Base-by-base conservation (phyloP, 2,329 filamentous ascomycete species). In the Lachnellula suecica region DNA sequence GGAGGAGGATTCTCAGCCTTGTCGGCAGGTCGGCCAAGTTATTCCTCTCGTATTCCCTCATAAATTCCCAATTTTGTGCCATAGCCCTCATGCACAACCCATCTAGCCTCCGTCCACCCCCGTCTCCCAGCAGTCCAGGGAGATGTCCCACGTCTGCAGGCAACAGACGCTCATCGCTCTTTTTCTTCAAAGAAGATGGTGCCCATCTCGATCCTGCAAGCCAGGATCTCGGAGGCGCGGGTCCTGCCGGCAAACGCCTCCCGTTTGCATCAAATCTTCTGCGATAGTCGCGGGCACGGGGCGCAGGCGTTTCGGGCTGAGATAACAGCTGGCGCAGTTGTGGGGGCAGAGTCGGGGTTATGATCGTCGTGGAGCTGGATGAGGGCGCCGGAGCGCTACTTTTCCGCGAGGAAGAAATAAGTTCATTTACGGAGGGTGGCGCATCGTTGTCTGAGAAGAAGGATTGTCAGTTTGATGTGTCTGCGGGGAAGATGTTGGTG, bases 141-240 rank as follows among this genome's bases (percentile, higher is more conserved):
- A 66, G 57, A 72, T 63, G 58, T 6, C 59, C 29, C 2, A 66
- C 45, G 11, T 61, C 43, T 7, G 60, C 52, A 5, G 66, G 67
- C 56, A 66, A 67, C 20, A 60, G 56, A 31, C 64, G 65, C 31
- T 66, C 48, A 31, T 54, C 41, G 27, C 40, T 40, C 24, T 49
- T 24, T 43, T 46, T 45, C 44, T 31, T 58, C 51, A 48, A 24
- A 42, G 45, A 50, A 20, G 31, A 11, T 19, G 53, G 65, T 8
- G 60, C 65, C 56, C 66, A 59, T 50, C 49, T 64, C 2, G 70
- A 71, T 52, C 65, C 60, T 53, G 71, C 58, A 51, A 74, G 65
- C 83, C 83, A 86, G 62, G 80, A 84, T 34, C 73, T 73, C 2
- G 83, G 83, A 20, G 83, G 76, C 23, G 81, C 75, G 20, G 83